A percentile compares a stretch with the other conserved stretches of the same genome.
Conservation (phyloP, 805 yeast species). For the Pichia thaimueangensis region DNA sequence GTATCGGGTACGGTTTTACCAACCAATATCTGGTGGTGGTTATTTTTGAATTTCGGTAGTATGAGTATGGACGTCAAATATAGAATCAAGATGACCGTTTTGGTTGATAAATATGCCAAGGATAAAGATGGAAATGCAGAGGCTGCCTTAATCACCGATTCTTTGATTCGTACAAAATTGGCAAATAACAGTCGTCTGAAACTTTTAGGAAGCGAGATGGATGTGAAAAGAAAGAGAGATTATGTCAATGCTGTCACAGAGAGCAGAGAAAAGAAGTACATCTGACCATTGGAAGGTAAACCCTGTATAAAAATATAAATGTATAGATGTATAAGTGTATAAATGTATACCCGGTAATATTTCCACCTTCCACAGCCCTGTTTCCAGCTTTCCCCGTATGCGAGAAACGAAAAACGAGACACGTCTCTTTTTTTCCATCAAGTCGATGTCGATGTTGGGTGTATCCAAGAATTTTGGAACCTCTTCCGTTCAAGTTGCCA, state of each 20-base stretch:
- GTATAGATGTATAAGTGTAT: neutral
- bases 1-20: slow-evolving; percentile 33
- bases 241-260: slow-evolving; percentile 26
- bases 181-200: slow-evolving; percentile 44
- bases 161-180: slow-evolving; percentile 23
- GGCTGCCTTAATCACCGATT: slow-evolving; percentile 4
- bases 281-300: neutral
- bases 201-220: slow-evolving; percentile 40
- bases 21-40: slow-evolving; percentile 8
- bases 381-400: no score
- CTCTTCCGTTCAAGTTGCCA: no score
- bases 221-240: slow-evolving; percentile 35
- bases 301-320: neutral
- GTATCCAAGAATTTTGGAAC: no score
- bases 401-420: no score
- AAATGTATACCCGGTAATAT: no score
- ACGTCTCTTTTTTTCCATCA: no score
- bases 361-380: no score
- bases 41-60: slow-evolving; percentile 13
- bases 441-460: no score
- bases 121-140: neutral
- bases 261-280: slow-evolving; percentile 8
- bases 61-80: slow-evolving; percentile 15
- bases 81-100: slow-evolving; percentile 21
- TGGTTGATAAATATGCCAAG: slow-evolving; percentile 5